phyloP scores from a whole-genome alignment of 441 rosid species.

The Brassica hybrid region DNA sequence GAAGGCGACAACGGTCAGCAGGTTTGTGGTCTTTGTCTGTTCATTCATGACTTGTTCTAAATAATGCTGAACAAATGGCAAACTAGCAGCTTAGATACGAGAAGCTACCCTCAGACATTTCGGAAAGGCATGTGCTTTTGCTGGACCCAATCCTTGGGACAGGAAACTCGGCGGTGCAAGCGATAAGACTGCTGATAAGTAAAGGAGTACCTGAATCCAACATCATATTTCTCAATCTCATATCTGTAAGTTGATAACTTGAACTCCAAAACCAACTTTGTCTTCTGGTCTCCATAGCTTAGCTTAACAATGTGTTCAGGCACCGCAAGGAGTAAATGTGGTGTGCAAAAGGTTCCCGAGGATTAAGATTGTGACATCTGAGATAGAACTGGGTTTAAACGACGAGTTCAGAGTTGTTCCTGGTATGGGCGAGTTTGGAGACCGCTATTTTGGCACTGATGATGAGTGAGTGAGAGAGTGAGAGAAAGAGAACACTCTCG shows the following conservation, averaged over 20 bases:
- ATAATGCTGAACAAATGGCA: constrained; percentile 26
- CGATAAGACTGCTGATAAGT: constrained; percentile 77
- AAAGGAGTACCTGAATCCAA: constrained; percentile 92
- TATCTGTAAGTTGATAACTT: constrained; percentile 65
- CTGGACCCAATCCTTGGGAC: constrained; percentile 96
- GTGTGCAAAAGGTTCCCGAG: constrained; percentile 95
- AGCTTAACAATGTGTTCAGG: constrained; percentile 52
- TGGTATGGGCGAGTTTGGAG: constrained; percentile 98
- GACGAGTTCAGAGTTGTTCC: constrained; percentile 88
- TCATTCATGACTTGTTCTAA: constrained; percentile 14
- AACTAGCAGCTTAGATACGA: constrained; percentile 78
- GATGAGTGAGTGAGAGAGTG: constrained; percentile 51
- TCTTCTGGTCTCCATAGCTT: neutral
- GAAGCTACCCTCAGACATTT: constrained; percentile 85
- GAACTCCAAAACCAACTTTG: neutral
- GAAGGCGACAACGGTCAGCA: constrained; percentile 99
- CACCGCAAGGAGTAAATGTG: constrained; percentile 95
- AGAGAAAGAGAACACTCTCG: neutral
- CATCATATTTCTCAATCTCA: constrained; percentile 94
- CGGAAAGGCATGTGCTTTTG: constrained; percentile 86
- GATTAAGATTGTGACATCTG: constrained; percentile 91
- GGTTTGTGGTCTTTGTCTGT: constrained; percentile 45
- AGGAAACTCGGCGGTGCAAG: constrained; percentile 97
- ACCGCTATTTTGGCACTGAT: constrained; percentile 93
- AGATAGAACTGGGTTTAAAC: constrained; percentile 85